Conservation (phyloP, 176 grass and related monocot species). For the Eragrostis curvula region DNA sequence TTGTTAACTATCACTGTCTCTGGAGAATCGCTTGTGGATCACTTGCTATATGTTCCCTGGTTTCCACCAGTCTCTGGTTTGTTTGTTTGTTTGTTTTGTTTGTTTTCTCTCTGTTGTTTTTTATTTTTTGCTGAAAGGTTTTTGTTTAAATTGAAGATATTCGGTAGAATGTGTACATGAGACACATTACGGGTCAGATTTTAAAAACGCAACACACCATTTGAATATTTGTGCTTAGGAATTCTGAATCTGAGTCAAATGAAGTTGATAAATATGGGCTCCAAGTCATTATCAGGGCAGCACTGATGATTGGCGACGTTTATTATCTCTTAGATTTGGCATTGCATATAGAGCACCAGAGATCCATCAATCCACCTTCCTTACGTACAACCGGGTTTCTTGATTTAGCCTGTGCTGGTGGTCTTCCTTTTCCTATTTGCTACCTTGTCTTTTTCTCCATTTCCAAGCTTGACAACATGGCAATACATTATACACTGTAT, state of each 20-base stretch:
- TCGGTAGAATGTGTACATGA: neutral
- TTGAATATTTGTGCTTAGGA: neutral
- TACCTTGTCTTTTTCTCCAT: neutral
- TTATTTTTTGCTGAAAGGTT: neutral
- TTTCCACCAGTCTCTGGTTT: neutral
- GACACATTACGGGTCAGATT: neutral
- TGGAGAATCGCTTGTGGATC: neutral
- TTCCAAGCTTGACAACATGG: neutral
- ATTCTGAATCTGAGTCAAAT: neutral
- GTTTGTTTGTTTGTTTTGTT: too few species aligned
- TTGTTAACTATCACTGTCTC: neutral
- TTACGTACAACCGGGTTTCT: slow-evolving; percentile 7
- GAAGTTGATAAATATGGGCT: too few species aligned
- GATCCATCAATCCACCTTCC: neutral
- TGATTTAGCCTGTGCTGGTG: neutral
- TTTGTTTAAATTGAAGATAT: neutral
- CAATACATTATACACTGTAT: neutral
- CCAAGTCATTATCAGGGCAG: too few species aligned
- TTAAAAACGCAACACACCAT: neutral
- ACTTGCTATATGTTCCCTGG: neutral
- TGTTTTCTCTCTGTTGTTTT: neutral
- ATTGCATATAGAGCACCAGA: neutral
- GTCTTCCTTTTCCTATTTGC: neutral
- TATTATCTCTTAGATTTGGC: too few species aligned
- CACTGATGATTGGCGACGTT: too few species aligned